Percentiles rank a stretch among this genome's conserved stretches.
Evolutionary conservation across 2,329 filamentous ascomycete genomes (phyloP).

Genomic region (Trematosphaeria pertusa): DNA sequence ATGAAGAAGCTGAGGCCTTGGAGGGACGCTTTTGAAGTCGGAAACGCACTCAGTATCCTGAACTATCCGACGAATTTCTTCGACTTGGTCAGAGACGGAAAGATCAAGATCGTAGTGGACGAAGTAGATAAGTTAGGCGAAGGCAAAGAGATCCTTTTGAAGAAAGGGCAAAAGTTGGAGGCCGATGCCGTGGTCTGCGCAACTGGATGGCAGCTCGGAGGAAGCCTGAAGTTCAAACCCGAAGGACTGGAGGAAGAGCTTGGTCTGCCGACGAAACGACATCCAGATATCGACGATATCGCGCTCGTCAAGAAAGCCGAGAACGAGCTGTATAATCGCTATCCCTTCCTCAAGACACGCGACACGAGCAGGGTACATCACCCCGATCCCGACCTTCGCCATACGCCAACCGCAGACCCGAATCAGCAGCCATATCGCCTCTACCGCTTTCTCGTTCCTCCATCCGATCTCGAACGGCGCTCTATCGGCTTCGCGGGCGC

Average conservation of each 20-base stretch:
- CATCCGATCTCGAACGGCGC: conserved; percentile 31
- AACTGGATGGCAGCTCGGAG: conserved; percentile 64
- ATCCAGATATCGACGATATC: conserved; percentile 41
- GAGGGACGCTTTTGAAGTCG: conserved; percentile 59
- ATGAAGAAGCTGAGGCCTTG: conserved; percentile 52
- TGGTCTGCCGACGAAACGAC: conserved; percentile 52
- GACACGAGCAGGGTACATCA: conserved; percentile 24
- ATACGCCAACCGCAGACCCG: conserved; percentile 11
- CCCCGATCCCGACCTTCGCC: conserved; percentile 25
- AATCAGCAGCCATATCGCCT: conserved; percentile 42
- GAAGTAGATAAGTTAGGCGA: conserved; percentile 60
- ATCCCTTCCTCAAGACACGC: conserved; percentile 25
- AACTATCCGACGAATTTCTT: conserved; percentile 67
- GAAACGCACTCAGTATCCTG: conserved; percentile 64
- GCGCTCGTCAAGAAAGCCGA: conserved; percentile 41
- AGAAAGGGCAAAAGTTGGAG: conserved; percentile 52
- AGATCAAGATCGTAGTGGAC: conserved; percentile 62
- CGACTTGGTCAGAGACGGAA: conserved; percentile 60
- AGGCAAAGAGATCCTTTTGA: conserved; percentile 55
- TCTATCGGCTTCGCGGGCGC: conserved; percentile 50
- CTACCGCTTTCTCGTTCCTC: conserved; percentile 54
- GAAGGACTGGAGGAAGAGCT: conserved; percentile 52
- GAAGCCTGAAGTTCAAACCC: conserved; percentile 58
- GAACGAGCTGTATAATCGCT: conserved; percentile 17
- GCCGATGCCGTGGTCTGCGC: conserved; percentile 62